Evolutionary conservation across 257 asterid species (phyloP), one percentile per base, ranked within the genome.

Genomic region (Solanum virginianum): DNA sequence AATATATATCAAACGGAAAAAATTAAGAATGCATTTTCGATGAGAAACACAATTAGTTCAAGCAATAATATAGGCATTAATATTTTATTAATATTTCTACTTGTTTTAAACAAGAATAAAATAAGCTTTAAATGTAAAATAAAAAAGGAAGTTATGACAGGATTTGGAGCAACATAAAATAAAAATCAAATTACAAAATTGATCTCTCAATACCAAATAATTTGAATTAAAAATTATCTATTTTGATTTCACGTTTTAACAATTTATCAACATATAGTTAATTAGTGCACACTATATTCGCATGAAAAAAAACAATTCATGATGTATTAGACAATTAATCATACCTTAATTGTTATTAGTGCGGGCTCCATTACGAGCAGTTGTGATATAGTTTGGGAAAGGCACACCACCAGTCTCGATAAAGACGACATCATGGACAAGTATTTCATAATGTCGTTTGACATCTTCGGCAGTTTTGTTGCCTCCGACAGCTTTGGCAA

Each of bases 371-470:
- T 12, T 60, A 6, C 29, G 26, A 15, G 41, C 41, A 36, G 89
- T 86, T 85, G 90, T 91, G 79, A 57, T 84, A 79, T 95, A 93
- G 77, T 86, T 90, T 49, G 98, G 99, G 12, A 85, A 89, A 7
- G 99, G 97, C 7, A 92, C 92, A 18, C 83, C 86, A 12, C 97
- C 99, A 53, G 85, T 88, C 89, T 95, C 98, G 18, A 95, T 95
- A 47, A 69, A 63, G 6, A 83, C 83, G 22, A 95, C 81, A 84
- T 95, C 99, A 24, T 92, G 88, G 4, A 95, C 85, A 7, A 95
- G 95, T 24, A 87, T 29, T 77, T 94, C 88, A 18, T 93, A 95
- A 81, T 95, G 99, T 71, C 74, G 85, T 86, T 90, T 92, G 13
- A 94, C 99, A 80, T 94, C 98, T 1, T 92, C 97, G 1, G 86